Evolutionary conservation across 257 asterid genomes (phyloP), one percentile per base, ranked within the genome.

Genomic region (Thymus quinquecostatus): DNA sequence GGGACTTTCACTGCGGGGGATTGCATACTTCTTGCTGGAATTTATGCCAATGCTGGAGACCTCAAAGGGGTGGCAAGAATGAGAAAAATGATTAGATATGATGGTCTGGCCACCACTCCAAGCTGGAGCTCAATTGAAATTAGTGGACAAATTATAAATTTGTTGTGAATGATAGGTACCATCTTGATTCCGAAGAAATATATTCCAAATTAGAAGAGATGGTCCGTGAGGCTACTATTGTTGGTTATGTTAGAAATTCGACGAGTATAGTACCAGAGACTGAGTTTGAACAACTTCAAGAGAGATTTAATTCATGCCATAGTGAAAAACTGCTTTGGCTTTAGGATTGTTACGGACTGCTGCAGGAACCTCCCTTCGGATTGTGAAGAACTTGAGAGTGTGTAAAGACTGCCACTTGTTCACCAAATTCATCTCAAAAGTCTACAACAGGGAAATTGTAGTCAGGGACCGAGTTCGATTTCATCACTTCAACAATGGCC

Each of bases 391-490:
- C 75, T 76, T 84, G 69, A 83, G 86, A 8, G 83, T 86, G 55
- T 84, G 87, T 71, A 84, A 84, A 73, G 89, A 86, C 29, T 84
- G 89, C 11, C 87, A 82, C 48, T 79, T 73, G 9, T 81, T 84
- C 60, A 78, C 78, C 70, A 86, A 82, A 44, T 73, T 80, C 29
- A 69, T 84, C 8, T 84, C 91, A 1, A 67, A 74, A 12, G 82
- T 72, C n/a, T 75, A 56, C 51, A 27, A 53, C 12, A 70, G 87
- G 61, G 84, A 80, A 68, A 79, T 86, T 38, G 69, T 82, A 29
- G 87, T 84, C 29, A 80, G 87, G 8, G 87, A 86, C 64, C 66
- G 86, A 43, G 84, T 82, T 55, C 77, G 92, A 64, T 86, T 86
- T 67, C 89, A 84, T 74, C 82, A 81, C 77, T 86, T 84, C 14